Evolutionary conservation across 2,329 filamentous ascomycete species (phyloP).

Genomic region (Alternaria consortialis): DNA sequence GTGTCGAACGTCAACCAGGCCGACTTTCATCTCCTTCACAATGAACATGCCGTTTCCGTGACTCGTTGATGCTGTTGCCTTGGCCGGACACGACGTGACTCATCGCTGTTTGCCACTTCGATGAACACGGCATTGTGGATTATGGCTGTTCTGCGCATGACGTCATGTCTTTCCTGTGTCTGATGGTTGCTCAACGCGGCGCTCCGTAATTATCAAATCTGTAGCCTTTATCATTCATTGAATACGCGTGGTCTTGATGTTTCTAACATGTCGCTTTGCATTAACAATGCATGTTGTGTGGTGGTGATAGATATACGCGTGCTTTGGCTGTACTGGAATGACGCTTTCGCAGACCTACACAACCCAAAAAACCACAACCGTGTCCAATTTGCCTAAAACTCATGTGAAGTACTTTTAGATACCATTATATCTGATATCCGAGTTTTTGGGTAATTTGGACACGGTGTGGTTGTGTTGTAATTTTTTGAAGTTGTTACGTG

Average conservation of each 20-base stretch:
- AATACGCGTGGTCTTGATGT: rapidly evolving
- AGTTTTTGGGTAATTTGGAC: background rate
- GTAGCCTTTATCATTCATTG: no score
- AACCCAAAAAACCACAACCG: background rate
- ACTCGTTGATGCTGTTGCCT: background rate
- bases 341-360: background rate
- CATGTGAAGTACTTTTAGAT: rapidly evolving
- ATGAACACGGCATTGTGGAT: background rate
- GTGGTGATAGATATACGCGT: background rate
- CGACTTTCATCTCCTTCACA: background rate
- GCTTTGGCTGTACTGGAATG: background rate
- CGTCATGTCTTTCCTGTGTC: background rate
- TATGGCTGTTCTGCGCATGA: background rate
- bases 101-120: background rate
- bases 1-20: background rate
- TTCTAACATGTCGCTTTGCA: rapidly evolving
- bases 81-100: background rate
- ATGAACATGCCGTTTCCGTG: background rate
- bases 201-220: rapidly evolving
- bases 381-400: background rate
- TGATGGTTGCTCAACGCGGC: background rate
- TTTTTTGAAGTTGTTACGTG: constrained; percentile 4
- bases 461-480: background rate
- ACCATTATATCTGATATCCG: rapidly evolving
- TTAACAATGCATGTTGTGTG: background rate